Base-by-base conservation (phyloP, 805 yeast species). In the Metschnikowia continentalis region DNA sequence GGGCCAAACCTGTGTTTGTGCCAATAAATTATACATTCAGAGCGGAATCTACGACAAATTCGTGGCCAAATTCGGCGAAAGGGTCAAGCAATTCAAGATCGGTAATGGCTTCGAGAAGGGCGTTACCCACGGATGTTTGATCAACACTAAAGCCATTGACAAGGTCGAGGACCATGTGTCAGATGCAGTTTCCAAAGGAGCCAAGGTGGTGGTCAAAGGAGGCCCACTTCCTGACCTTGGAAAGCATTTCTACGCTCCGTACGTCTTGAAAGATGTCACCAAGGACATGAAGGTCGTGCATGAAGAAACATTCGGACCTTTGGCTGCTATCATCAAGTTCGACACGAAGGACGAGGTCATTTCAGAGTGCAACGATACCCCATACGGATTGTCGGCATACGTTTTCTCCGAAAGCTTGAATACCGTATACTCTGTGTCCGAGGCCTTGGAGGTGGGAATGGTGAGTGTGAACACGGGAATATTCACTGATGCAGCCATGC, bases 1-100 rank as follows among this genome's bases (percentile, higher is more conserved):
- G 40, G 94, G 94, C 54, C 94, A 87, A 68, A 86, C 91, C 4
- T 88, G 95, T 69, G 86, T 86, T 38, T 85, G 90, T 64, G 90
- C 90, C 42, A 86, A 86, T 68, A 75, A 91, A 61, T 64, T 86
- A 43, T 86, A 76, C 61, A 77, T 86, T 33, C 94, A 88, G 61
- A 77, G 74, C 41, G 71, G 72, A 10, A 64, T 88, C n/a, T 83
- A 86, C 60, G 89, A 84, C 48, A 74, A 79, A 60, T 85, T 86
- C 58, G 69, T 79, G 7, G 63, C 66, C 42, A 75, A 67, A 58
- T 72, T 87, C 48, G 71, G 75, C 8, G 78, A 63, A 6, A 75
- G 69, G 52, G 84, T 82, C 22, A 54, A 54, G 22, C 50, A 52
- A 38, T 56, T 61, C 63, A 76, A 73, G 45, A 69, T 82, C 50